Conservation (phyloP, 2,329 filamentous ascomycete genomes). For the Colletotrichum sp. region DNA sequence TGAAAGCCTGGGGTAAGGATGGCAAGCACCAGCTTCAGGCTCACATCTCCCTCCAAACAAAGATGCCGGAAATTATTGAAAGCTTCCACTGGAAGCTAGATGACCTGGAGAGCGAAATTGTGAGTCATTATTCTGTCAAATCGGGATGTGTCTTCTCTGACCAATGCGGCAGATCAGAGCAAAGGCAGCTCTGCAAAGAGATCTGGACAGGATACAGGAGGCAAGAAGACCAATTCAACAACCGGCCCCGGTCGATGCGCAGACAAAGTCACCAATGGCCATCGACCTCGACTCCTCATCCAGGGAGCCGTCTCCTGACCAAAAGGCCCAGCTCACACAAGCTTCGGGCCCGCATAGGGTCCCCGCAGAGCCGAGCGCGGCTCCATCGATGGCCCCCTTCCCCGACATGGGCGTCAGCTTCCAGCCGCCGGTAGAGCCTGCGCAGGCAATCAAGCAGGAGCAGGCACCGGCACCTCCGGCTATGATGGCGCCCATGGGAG, state of each 20-base stretch:
- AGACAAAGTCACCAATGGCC: constrained; percentile 38
- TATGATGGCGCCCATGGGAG: constrained; percentile 30
- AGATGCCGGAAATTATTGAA: constrained; percentile 51
- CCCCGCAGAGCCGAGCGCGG: constrained; percentile 17
- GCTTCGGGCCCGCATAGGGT: constrained; percentile 7
- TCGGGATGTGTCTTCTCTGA: background rate
- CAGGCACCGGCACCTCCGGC: constrained; percentile 20
- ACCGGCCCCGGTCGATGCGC: constrained; percentile 34
- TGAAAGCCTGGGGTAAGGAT: constrained; percentile 54
- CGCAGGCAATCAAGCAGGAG: constrained; percentile 17
- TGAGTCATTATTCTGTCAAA: constrained; percentile 35
- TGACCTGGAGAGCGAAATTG: constrained; percentile 62
- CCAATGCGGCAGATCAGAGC: constrained; percentile 45
- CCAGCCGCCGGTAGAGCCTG: constrained; percentile 24
- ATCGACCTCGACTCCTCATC: constrained; percentile 43
- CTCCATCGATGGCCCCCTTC: constrained; percentile 56
- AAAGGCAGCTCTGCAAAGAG: constrained; percentile 61
- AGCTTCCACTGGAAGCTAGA: constrained; percentile 60
- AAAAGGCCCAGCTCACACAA: background rate
- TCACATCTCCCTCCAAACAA: constrained; percentile 40
- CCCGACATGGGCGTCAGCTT: constrained; percentile 61
- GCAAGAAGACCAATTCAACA: constrained; percentile 22
- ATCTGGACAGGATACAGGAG: constrained; percentile 48
- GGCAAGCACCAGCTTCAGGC: constrained; percentile 35
- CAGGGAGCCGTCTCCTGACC: constrained; percentile 10